Evolutionary conservation across 768 basidiomycete species (phyloP).

Genomic region (Royoungia palumana): DNA sequence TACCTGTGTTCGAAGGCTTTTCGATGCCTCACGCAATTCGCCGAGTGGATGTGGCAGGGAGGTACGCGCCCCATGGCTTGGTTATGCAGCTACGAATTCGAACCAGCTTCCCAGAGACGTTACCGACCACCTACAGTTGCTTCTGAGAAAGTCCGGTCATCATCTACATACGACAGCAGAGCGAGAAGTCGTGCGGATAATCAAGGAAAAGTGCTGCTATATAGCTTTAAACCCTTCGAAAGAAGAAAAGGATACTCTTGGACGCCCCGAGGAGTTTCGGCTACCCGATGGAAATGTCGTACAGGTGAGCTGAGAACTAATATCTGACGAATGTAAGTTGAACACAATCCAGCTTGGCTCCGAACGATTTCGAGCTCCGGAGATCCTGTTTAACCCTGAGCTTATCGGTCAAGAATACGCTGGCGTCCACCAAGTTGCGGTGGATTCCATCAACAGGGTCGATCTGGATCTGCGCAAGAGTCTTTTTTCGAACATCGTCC

Average conservation of each 20-base stretch:
- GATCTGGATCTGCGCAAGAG: conserved; percentile 95
- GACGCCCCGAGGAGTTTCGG: conserved; percentile 82
- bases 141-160: conserved; percentile 91
- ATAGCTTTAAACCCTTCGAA: conserved; percentile 88
- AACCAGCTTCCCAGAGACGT: conserved; percentile 64
- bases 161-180: conserved; percentile 97
- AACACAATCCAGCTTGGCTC: conserved; percentile 66
- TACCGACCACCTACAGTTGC: conserved; percentile 91
- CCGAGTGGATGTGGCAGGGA: conserved; percentile 92
- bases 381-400: conserved; percentile 97
- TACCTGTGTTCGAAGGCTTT: conserved; percentile 98
- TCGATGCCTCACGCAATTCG: conserved; percentile 98
- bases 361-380: conserved; percentile 95
- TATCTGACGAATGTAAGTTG: conserved; percentile 11
- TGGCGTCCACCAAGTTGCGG: conserved; percentile 96
- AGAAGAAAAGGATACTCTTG: conserved; percentile 87
- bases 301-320: conserved; percentile 52
- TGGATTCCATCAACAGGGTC: conserved; percentile 96
- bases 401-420: conserved; percentile 94
- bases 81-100: neutral
- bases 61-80: conserved; percentile 44
- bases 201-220: conserved; percentile 99
- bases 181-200: conserved; percentile 92
- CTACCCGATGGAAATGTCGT: conserved; percentile 94
- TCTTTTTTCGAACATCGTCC: conserved; percentile 93